Evolutionary conservation across 257 asterid species (phyloP).

Genomic region (Forsythia suspensa): DNA sequence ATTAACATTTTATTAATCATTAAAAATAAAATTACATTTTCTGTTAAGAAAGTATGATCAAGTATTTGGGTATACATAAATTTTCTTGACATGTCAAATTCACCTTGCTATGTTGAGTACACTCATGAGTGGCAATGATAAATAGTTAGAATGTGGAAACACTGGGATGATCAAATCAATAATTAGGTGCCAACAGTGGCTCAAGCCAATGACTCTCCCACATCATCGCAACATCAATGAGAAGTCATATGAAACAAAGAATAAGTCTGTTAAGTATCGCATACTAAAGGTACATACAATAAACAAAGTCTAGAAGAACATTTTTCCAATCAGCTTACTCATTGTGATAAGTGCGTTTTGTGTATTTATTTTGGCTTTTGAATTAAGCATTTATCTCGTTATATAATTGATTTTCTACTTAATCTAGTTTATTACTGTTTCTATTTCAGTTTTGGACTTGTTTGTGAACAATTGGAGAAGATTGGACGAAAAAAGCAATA

Average conservation of each 20-base stretch:
- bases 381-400: no score
- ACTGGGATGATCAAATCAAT: constrained; percentile 56
- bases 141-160: constrained; percentile 80
- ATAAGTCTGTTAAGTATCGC: constrained; percentile 6
- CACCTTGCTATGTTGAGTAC: constrained; percentile 92
- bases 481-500: no score
- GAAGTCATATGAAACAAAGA: constrained; percentile 77
- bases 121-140: constrained; percentile 88
- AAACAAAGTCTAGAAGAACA: constrained; percentile 11
- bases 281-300: background rate
- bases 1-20: no score
- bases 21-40: no score
- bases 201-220: constrained; percentile 99
- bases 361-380: no score
- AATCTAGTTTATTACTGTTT: no score
- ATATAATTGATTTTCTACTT: no score
- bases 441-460: no score
- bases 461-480: no score
- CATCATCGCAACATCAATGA: constrained; percentile 88
- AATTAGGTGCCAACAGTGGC: constrained; percentile 69
- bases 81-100: background rate
- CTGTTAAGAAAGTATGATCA: background rate
- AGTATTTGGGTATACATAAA: background rate
- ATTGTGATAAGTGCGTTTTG: no score
- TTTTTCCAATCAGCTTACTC: constrained; percentile 50